Conservation (phyloP, 2,329 filamentous ascomycete genomes). For the Pseudogymnoascus sp. region DNA sequence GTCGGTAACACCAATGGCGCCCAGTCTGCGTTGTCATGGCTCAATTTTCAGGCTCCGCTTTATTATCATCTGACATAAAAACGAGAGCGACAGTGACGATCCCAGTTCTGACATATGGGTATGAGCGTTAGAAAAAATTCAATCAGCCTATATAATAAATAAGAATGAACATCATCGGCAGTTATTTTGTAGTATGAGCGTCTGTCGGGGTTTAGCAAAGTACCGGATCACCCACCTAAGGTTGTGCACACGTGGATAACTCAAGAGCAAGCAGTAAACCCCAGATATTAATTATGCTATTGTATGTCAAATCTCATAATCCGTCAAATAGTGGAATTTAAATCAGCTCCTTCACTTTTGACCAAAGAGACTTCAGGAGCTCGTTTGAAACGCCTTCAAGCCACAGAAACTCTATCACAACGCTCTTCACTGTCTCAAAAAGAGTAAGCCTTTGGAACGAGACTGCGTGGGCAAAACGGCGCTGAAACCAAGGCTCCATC, state of each 20-base stretch:
- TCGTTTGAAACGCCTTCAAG: slow-evolving; percentile 6
- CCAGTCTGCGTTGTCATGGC: background rate
- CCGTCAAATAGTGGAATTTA: background rate
- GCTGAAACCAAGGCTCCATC: background rate
- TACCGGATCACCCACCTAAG: background rate
- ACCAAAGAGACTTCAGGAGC: background rate
- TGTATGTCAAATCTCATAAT: background rate
- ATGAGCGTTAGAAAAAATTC: background rate
- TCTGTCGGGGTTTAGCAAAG: background rate
- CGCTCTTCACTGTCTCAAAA: slow-evolving; percentile 1
- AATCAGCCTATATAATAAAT: background rate
- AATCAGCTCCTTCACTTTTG: background rate
- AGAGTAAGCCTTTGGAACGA: background rate
- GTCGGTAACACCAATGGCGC: background rate
- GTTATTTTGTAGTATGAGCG: background rate
- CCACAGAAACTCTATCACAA: slow-evolving; percentile 9
- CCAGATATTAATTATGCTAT: background rate
- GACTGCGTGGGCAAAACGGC: background rate
- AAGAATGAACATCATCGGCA: background rate
- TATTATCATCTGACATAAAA: background rate
- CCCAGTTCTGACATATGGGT: background rate
- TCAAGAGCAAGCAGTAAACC: no score
- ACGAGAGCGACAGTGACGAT: background rate
- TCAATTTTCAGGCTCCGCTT: background rate
- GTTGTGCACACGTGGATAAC: no score